These are phyloP conservation scores for Lepiota brunneoincarnata DNA, from an alignment of 768 basidiomycete genomes.

Conservation along the genomic window DNA sequence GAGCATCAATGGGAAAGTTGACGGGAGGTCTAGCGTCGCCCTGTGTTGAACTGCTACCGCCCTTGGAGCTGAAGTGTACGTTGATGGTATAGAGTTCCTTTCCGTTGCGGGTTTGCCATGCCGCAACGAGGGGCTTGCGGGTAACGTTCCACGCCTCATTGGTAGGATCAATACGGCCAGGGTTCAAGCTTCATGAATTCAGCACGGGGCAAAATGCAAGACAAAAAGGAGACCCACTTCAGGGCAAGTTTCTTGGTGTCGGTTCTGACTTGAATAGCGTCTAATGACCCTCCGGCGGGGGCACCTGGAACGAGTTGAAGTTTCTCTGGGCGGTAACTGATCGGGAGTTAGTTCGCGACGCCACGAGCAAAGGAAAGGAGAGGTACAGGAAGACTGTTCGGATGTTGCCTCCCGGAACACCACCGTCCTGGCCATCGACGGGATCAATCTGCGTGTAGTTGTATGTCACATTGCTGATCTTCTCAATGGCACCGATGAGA, in stretches of 20 bases:
- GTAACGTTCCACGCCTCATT: slow-evolving; percentile 53
- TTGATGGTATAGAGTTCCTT: slow-evolving; percentile 55
- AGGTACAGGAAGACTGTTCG: slow-evolving; percentile 53
- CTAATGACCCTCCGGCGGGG: slow-evolving; percentile 45
- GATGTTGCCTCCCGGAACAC: slow-evolving; percentile 62
- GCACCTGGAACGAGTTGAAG: slow-evolving; percentile 44
- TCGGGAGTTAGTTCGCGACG: background rate
- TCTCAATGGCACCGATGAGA: slow-evolving; percentile 46
- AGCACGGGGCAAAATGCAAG: background rate
- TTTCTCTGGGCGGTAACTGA: slow-evolving; percentile 47
- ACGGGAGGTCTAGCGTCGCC: slow-evolving; percentile 60
- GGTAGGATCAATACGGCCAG: slow-evolving; percentile 58
- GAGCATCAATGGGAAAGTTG: slow-evolving; percentile 45
- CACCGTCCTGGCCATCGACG: slow-evolving; percentile 54
- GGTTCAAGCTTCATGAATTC: slow-evolving; percentile 47
- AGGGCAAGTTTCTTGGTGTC: slow-evolving; percentile 32
- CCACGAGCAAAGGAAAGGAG: background rate
- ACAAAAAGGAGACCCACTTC: slow-evolving; percentile 30
- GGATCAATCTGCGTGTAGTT: slow-evolving; percentile 49
- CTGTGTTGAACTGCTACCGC: slow-evolving; percentile 50
- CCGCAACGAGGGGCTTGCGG: slow-evolving; percentile 59
- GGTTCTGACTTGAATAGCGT: slow-evolving; percentile 36
- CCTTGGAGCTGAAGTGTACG: slow-evolving; percentile 57
- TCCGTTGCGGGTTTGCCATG: slow-evolving; percentile 47
- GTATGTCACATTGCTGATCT: slow-evolving; percentile 42